Conservation (phyloP, 352 stramenopile genomes). For the Pythium aquatile region DNA sequence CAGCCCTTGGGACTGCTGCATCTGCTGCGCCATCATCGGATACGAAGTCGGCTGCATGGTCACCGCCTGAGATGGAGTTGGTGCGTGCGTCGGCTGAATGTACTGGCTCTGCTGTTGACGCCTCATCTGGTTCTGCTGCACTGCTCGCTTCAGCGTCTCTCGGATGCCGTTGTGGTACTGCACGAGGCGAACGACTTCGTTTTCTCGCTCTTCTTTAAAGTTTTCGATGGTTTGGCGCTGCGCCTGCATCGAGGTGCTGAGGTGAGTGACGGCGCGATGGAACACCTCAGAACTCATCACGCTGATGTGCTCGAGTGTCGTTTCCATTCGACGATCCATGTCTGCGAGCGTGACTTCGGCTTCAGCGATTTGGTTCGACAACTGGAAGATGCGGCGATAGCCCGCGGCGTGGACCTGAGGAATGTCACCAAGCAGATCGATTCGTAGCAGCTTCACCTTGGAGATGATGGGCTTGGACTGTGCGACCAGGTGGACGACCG, state of each 20-base stretch:
- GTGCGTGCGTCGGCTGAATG: constrained; percentile 30
- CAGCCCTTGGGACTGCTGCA: constrained; percentile 17
- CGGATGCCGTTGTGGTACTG: constrained; percentile 59
- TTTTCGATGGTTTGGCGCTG: constrained; percentile 39
- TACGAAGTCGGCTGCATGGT: neutral
- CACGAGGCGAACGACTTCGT: constrained; percentile 69
- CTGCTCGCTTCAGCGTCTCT: constrained; percentile 46
- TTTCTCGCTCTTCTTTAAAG: constrained; percentile 54
- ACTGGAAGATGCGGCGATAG: constrained; percentile 55
- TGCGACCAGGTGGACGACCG: constrained; percentile 51
- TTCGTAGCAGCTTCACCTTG: constrained; percentile 49
- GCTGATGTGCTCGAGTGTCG: constrained; percentile 34
- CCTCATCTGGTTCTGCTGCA: constrained; percentile 29
- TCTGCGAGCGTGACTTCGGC: constrained; percentile 32
- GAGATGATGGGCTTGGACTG: constrained; percentile 53
- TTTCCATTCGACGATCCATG: constrained; percentile 44
- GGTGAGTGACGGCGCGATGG: constrained; percentile 37
- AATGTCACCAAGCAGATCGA: constrained; percentile 59
- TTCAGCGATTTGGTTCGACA: constrained; percentile 48
- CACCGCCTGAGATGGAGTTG: neutral
- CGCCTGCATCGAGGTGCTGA: constrained; percentile 47
- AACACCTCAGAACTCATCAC: constrained; percentile 36
- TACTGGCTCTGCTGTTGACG: constrained; percentile 32
- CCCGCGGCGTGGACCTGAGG: constrained; percentile 49
- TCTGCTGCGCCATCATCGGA: constrained; percentile 6